Evolutionary conservation across 495 filamentous ascomycete genomes (phyloP), one percentile per base, ranked within the genome.

Genomic region (Hyaloscypha variabilis): DNA sequence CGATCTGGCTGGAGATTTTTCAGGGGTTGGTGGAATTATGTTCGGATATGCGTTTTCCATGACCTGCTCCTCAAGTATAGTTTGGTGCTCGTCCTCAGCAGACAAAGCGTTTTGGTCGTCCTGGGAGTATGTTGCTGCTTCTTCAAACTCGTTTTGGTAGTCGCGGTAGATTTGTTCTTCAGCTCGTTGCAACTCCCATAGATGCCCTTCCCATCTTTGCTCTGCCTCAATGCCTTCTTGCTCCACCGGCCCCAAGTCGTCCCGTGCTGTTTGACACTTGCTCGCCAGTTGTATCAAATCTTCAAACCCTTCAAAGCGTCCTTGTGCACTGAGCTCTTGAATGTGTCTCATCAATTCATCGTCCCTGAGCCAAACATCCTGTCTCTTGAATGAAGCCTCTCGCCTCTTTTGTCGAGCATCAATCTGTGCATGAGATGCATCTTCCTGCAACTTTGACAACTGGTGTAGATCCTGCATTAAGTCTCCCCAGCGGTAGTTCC

Each of bases 221-320:
- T 69, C 67, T 6, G 67, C 64, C 28, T 69, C 67, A 21, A 66
- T 66, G 6, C 29, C 56, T 28, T 69, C 67, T 31, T 69, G 60
- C 25, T 69, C 67, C 24, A 67, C 6, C 13, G 63, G 63, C n/a
- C 67, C 67, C 11, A 69, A 31, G 6, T 21, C 28, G 53, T 69
- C 64, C 8, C 67, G 53, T 3, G 64, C 63, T 0, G 19, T 26
- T 50, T 69, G 67, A 26, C 67, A 69, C 28, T 56, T 13, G 1
- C 8, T 25, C 28, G 50, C 64, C 34, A 66, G 28, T 8, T 23
- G 11, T 51, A 17, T 11, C 39, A 66, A 34, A 8, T 42, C 25
- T n/a, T 34, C 58, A 23, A 66, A 56, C 19, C 36, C 29, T 14
- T 66, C 58, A 5, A 56, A 28, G 6, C 28, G 17, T 29, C 56